Base-by-base conservation (phyloP, 2,329 filamentous ascomycete genomes). In the Podosphaera xanthii region DNA sequence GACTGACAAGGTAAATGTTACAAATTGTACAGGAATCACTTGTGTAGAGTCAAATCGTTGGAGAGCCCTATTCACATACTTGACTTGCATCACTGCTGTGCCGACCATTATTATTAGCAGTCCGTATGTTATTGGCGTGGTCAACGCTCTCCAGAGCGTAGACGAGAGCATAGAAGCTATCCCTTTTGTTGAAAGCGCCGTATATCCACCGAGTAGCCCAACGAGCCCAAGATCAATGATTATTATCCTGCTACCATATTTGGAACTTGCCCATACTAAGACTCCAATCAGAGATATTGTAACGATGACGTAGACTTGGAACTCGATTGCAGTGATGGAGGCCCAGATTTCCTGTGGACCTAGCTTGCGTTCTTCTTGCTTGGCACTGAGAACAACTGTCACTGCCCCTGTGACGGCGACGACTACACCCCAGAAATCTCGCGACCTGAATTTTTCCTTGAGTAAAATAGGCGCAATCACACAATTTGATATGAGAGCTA, bases 1-100 rank as follows among this genome's bases (percentile, higher is more conserved):
- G 62, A 97, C 92, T 4, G 87, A 94, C 6, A 98, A 76, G 0
- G 92, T 98, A 70, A 98, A 98, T 63, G 94, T 80, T 57, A 98
- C 92, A 66, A 98, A 98, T 68, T 98, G 92, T 12, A 92, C 92
- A 0, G 92, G 92, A 63, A 98, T 98, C 65, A 98, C 92, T 70
- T 96, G 89, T 0, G 92, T 98, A 5, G 92, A 95, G 70, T 96
- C 88, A 73, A 97, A 98, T 54, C 87, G 82, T 69, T 96, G 90
- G 58, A 98, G 75, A 0, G 84, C 83, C 58, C 81, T 86, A 73
- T 97, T 98, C 69, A 98, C 80, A 69, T 97, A 98, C 69, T 88
- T 91, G 65, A 98, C 91, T 72, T 98, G 92, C 85, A 97, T 89
- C 61, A 98, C 75, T 5, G 92, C 92, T 0, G 91, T 97, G 53